Base-by-base conservation (phyloP, 805 yeast species). In the Candida glaebosa region DNA sequence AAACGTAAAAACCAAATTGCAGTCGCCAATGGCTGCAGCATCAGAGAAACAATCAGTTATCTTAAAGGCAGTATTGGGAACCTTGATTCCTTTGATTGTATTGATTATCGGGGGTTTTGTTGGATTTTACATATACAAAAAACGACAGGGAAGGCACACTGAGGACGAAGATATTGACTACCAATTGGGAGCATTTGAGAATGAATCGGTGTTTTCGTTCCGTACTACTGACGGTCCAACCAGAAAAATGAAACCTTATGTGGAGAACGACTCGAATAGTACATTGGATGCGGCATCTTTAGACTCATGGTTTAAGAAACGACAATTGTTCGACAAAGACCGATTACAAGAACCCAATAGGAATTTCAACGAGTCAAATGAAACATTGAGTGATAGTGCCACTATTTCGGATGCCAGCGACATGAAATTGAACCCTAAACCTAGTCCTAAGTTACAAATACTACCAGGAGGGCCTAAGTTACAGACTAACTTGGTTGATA, bases 281-380 rank as follows among this genome's bases (percentile, higher is more conserved):
- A 67, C 74, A 0, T 48, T 69, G 24, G 82, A 75, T 39, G 73
- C 62, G 19, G 58, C 71, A 7, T 75, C 81, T 3, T 70, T 78
- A 18, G 71, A 70, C 44, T 73, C 79, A 17, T 77, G 81, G 81
- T 67, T 69, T 33, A 61, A 68, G 20, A 77, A 77, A 51, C 56
- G 81, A 46, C 71, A 71, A 40, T 70, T 70, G 42, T 76, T 62
- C 46, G 79, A 71, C 43, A 41, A 38, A 19, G 24, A 52, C 38
- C 39, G 31, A 31, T 24, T 24, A 12, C 9, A 44, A 18, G 37
- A 41, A 25, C 34, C 46, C 14, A 46, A 58, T 26, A 46, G 51
- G 38, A 63, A 65, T 38, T 61, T 50, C 43, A 49, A 61, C 12
- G 64, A 60, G 0, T 62, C 67, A 5, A 59, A 53, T 43, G 70